Percentiles rank a stretch among this genome's conserved stretches.
These are phyloP conservation scores for Ascochyta fabae DNA, from an alignment of 2,329 filamentous ascomycete genomes.

Conservation along the genomic window DNA sequence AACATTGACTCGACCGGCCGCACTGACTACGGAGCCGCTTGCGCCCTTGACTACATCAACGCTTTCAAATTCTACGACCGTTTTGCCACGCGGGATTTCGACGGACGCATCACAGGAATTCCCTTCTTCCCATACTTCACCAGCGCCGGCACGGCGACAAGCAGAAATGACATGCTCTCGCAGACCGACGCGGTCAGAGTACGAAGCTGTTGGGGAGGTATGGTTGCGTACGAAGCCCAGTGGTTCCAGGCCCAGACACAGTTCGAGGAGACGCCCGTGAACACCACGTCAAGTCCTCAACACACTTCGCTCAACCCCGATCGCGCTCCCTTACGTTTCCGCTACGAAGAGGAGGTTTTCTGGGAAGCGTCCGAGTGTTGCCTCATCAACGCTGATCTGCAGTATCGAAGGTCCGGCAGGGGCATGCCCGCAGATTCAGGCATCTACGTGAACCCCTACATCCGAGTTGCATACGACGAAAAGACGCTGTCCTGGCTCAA, in stretches of 20 bases:
- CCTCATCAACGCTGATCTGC: conserved; percentile 56
- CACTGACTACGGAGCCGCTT: conserved; percentile 68
- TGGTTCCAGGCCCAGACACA: conserved; percentile 59
- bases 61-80: conserved; percentile 76
- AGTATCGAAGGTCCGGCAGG: conserved; percentile 44
- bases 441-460: conserved; percentile 77
- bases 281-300: conserved; percentile 28
- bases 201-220: conserved; percentile 78
- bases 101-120: conserved; percentile 68
- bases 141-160: conserved; percentile 56
- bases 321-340: conserved; percentile 52
- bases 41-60: conserved; percentile 72
- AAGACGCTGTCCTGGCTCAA: conserved; percentile 64
- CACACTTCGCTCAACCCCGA: conserved; percentile 22
- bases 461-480: conserved; percentile 72
- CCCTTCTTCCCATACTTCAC: conserved; percentile 74
- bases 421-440: conserved; percentile 57
- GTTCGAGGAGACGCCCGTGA: conserved; percentile 4
- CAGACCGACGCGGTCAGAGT: conserved; percentile 71
- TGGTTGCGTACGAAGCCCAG: conserved; percentile 69
- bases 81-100: conserved; percentile 71
- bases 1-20: conserved; percentile 60
- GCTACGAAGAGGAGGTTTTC: conserved; percentile 51
- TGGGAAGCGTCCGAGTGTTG: conserved; percentile 59
- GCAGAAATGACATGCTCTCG: conserved; percentile 66